Percentiles rank a stretch among this genome's conserved stretches.
Conservation (phyloP, 2,329 filamentous ascomycete species). For the Beauveria asiatica region DNA sequence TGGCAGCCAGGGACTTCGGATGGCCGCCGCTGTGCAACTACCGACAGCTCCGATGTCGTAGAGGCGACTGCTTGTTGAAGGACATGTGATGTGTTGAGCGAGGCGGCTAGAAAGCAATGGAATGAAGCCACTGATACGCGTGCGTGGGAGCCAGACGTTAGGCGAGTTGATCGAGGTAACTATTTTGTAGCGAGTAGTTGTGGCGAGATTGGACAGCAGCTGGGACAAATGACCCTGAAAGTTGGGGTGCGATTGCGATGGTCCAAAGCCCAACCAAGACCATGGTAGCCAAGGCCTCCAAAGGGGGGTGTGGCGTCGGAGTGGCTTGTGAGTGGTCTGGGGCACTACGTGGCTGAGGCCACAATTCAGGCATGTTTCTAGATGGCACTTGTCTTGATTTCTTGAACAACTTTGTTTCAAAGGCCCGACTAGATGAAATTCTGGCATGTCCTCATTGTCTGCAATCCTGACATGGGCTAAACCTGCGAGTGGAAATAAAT, state of each 20-base stretch:
- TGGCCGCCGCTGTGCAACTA: neutral
- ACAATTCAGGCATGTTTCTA: too few species aligned
- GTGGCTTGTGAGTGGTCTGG: slow-evolving; percentile 7
- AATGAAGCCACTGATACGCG: neutral
- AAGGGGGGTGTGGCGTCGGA: slow-evolving; percentile 2
- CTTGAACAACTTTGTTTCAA: too few species aligned
- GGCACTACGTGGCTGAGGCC: neutral
- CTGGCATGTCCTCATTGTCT: too few species aligned
- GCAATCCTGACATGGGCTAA: too few species aligned
- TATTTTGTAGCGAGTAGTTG: neutral
- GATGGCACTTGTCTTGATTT: too few species aligned
- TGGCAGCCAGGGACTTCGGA: neutral
- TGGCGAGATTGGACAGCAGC: neutral
- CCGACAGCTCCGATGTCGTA: neutral
- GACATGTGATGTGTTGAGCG: neutral
- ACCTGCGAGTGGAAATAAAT: too few species aligned
- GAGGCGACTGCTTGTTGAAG: neutral
- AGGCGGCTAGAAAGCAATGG: neutral
- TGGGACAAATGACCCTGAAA: neutral
- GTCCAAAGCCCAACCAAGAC: neutral
- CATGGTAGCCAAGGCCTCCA: neutral
- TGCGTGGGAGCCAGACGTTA: neutral
- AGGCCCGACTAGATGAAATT: too few species aligned
- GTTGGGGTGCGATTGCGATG: slow-evolving; percentile 2
- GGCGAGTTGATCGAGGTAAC: neutral